phyloP scores from a whole-genome alignment of 1,139 yeast species.

The Arxiozyma bovina region DNA sequence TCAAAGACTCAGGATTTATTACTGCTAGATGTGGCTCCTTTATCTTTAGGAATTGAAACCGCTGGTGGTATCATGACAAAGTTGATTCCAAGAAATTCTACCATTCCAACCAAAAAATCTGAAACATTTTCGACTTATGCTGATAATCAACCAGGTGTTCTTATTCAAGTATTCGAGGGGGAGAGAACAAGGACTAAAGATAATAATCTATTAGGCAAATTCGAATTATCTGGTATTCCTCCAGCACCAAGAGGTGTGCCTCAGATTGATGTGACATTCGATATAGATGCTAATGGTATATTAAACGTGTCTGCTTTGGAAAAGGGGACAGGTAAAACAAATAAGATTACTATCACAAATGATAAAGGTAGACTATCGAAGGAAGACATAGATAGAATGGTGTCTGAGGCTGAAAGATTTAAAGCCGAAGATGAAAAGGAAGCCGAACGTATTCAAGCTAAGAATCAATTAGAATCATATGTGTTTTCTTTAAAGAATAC shows the following conservation, averaged over 20 bases:
- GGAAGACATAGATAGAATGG: conserved; percentile 92
- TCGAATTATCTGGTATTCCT: conserved; percentile 90
- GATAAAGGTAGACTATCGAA: conserved; percentile 91
- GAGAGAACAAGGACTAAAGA: conserved; percentile 95
- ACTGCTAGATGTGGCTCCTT: conserved; percentile 86
- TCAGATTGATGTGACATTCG: conserved; percentile 94
- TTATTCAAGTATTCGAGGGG: conserved; percentile 95
- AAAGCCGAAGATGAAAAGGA: conserved; percentile 75
- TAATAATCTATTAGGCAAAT: conserved; percentile 91
- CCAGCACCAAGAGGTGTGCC: conserved; percentile 99
- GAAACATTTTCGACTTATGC: conserved; percentile 96
- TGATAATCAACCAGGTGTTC: conserved; percentile 94
- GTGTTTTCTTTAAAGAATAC: conserved; percentile 75
- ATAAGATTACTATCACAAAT: conserved; percentile 73
- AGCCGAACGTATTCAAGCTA: conserved; percentile 67
- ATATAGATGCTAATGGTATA: conserved; percentile 94
- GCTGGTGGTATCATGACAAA: conserved; percentile 98
- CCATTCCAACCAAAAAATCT: conserved; percentile 93
- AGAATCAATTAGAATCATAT: conserved; percentile 79
- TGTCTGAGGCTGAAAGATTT: conserved; percentile 76
- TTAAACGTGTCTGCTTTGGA: conserved; percentile 89
- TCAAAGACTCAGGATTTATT: conserved; percentile 77
- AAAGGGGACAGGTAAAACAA: conserved; percentile 83
- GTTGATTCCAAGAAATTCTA: conserved; percentile 91
- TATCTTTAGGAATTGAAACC: conserved; percentile 92